A percentile compares a stretch with the other conserved stretches of the same genome.
These are phyloP conservation scores for Rhodotorula glutinis DNA, from an alignment of 1,284 basidiomycete species.

Conservation along the genomic window DNA sequence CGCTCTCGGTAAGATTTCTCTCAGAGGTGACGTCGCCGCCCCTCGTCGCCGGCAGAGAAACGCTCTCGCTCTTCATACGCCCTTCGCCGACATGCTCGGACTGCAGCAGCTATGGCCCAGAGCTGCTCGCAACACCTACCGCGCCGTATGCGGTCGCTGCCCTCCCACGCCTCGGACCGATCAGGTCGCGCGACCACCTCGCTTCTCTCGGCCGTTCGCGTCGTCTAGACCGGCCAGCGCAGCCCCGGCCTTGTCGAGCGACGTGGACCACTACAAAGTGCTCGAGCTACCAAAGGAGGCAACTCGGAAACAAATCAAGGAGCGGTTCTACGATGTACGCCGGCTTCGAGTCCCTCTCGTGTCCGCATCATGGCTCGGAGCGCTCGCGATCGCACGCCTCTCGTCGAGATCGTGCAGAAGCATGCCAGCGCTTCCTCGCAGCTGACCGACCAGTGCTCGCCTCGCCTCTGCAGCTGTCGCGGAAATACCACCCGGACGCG, in stretches of 20 bases:
- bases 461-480: slow-evolving; percentile 30
- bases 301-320: slow-evolving; percentile 40
- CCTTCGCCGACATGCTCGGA: not conserved
- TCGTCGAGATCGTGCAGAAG: too few species aligned
- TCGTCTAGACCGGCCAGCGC: not conserved
- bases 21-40: not conserved
- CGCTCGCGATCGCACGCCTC: too few species aligned
- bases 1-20: too few species aligned
- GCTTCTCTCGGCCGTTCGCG: slow-evolving; percentile 2
- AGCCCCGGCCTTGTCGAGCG: slow-evolving; percentile 4
- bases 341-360: not conserved
- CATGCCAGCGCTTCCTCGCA: too few species aligned
- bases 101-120: not conserved
- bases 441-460: too few species aligned
- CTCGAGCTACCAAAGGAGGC: slow-evolving; percentile 29
- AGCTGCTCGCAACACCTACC: too few species aligned
- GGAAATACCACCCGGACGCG: slow-evolving; percentile 41
- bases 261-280: slow-evolving; percentile 36
- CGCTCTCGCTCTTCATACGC: too few species aligned
- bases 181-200: too few species aligned
- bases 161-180: not conserved
- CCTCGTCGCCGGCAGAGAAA: too few species aligned
- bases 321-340: slow-evolving; percentile 44
- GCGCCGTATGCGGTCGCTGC: not conserved
- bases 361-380: too few species aligned